A percentile compares a stretch with the other conserved stretches of the same genome.
Evolutionary conservation across 176 grass and related monocot species (phyloP).

Genomic region (Melocanna baccifera): DNA sequence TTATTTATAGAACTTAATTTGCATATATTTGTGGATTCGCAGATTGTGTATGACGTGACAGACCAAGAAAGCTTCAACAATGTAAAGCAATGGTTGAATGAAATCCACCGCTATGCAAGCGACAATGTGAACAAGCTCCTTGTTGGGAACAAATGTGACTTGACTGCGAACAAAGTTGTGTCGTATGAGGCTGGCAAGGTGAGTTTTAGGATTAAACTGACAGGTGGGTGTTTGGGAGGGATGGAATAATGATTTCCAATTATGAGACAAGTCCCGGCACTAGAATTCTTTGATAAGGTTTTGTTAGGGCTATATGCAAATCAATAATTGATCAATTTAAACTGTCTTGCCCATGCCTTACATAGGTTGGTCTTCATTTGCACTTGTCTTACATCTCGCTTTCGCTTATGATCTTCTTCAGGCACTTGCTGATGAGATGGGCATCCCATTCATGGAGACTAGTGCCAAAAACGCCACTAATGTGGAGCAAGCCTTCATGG

Average conservation of each 20-base stretch:
- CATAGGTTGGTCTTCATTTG: neutral
- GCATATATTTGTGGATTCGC: neutral
- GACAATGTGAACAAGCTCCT: constrained; percentile 88
- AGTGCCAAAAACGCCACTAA: constrained; percentile 70
- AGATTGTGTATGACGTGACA: constrained; percentile 84
- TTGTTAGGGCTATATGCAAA: neutral
- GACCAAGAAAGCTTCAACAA: constrained; percentile 92
- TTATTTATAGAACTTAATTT: neutral
- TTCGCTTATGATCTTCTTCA: neutral
- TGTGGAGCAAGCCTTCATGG: constrained; percentile 77
- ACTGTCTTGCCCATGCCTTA: neutral
- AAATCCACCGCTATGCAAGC: constrained; percentile 83
- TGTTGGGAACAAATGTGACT: constrained; percentile 76
- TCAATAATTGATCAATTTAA: neutral
- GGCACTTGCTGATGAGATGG: constrained; percentile 71
- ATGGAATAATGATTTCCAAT: neutral
- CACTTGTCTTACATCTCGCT: neutral
- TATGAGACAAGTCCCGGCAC: neutral
- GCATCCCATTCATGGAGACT: constrained; percentile 80
- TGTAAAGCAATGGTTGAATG: constrained; percentile 82
- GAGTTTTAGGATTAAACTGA: neutral
- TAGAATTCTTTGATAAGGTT: neutral
- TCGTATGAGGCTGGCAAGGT: neutral
- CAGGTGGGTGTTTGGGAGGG: neutral
- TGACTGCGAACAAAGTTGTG: constrained; percentile 75